phyloP scores from a whole-genome alignment of 2,329 filamentous ascomycete genomes.

The Colletotrichum siamense region DNA sequence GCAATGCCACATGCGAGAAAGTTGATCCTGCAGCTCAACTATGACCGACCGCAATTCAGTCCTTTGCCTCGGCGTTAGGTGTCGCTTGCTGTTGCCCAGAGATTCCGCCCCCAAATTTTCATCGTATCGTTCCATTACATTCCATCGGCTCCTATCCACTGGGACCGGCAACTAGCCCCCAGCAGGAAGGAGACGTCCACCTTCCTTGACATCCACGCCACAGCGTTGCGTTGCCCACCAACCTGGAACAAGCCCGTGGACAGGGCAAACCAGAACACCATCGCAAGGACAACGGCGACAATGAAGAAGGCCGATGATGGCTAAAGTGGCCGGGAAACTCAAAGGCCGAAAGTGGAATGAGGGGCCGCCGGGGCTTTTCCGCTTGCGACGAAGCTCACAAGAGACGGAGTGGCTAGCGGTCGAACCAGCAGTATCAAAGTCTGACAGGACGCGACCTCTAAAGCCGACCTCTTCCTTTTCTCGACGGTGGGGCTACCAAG shows the following conservation, averaged over 20 bases:
- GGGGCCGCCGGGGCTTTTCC: background rate
- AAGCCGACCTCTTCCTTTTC: background rate
- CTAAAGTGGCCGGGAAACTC: background rate
- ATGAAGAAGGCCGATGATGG: background rate
- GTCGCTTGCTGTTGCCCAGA: background rate
- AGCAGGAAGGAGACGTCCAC: background rate
- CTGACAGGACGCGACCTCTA: background rate
- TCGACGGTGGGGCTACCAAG: background rate
- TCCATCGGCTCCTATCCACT: conserved; percentile 1
- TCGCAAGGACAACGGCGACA: background rate
- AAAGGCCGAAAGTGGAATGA: background rate
- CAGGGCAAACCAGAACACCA: background rate
- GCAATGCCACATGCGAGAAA: background rate
- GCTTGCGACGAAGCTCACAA: background rate
- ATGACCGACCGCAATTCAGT: background rate
- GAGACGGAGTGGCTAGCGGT: background rate
- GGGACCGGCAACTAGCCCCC: background rate
- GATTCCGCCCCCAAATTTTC: background rate
- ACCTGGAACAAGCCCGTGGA: background rate
- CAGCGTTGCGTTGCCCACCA: conserved; percentile 15
- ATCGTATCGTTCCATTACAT: conserved; percentile 11
- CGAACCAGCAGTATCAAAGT: background rate
- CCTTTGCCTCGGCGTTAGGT: background rate
- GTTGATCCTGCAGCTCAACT: background rate
- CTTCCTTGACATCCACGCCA: background rate